Conservation (phyloP, 2,329 filamentous ascomycete genomes). For the Sarocladiaceae sp. region DNA sequence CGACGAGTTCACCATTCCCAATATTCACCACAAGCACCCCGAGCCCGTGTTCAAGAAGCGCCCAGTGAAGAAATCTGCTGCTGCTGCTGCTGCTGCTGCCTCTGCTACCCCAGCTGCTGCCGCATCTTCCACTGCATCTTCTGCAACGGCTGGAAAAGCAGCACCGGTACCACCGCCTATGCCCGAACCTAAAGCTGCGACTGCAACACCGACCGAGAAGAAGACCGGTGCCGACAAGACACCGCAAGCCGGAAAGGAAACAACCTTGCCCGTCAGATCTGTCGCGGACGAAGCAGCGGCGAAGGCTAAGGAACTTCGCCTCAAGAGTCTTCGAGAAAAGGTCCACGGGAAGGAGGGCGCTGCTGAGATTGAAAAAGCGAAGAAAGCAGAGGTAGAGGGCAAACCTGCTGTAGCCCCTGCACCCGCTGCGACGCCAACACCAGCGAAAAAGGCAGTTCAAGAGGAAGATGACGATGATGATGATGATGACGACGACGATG, state of each 20-base stretch:
- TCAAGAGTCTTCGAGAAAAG: slow-evolving; percentile 48
- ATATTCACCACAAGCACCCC: slow-evolving; percentile 46
- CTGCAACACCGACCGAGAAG: slow-evolving; percentile 11
- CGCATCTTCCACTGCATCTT: slow-evolving; percentile 18
- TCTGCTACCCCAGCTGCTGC: slow-evolving; percentile 16
- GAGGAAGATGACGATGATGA: slow-evolving; percentile 11
- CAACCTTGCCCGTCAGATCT: slow-evolving; percentile 40
- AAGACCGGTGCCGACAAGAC: slow-evolving; percentile 14
- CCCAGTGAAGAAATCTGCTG: slow-evolving; percentile 26
- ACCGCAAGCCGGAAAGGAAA: slow-evolving; percentile 20
- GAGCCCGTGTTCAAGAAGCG: slow-evolving; percentile 26
- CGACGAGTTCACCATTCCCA: slow-evolving; percentile 54
- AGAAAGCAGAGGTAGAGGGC: slow-evolving; percentile 14
- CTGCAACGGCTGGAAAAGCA: slow-evolving; percentile 18
- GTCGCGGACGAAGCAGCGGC: slow-evolving; percentile 60
- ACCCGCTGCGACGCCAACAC: not conserved
- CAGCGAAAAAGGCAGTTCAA: slow-evolving; percentile 9
- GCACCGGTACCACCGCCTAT: slow-evolving; percentile 16
- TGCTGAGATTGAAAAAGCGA: slow-evolving; percentile 14
- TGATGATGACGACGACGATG: slow-evolving; percentile 12
- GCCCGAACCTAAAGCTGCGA: slow-evolving; percentile 15
- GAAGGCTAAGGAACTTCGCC: slow-evolving; percentile 55
- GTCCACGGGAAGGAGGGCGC: slow-evolving; percentile 40
- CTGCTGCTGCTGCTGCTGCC: slow-evolving; percentile 15
- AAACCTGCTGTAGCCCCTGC: slow-evolving; percentile 10